These are phyloP conservation scores for Ceratobasidium papillatum DNA, from an alignment of 1,284 basidiomycete species.

Conservation along the genomic window DNA sequence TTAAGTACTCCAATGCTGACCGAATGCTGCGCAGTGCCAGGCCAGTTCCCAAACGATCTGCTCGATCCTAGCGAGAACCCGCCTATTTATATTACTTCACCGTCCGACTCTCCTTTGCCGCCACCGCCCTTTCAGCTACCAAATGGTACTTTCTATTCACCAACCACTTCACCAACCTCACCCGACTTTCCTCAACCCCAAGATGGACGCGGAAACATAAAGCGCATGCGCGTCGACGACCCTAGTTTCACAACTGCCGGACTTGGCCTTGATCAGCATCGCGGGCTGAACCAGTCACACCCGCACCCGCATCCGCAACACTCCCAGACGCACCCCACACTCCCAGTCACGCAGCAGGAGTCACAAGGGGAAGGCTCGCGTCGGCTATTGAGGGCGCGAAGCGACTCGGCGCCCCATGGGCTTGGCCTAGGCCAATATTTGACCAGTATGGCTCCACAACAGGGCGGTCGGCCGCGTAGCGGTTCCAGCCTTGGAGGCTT, in stretches of 20 bases:
- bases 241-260: neutral
- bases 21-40: constrained; percentile 58
- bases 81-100: constrained; percentile 76
- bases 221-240: constrained; percentile 29
- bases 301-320: constrained; percentile 46
- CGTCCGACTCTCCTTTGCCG: constrained; percentile 40
- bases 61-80: constrained; percentile 61
- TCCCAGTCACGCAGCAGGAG: constrained; percentile 5
- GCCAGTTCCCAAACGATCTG: constrained; percentile 68
- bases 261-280: constrained; percentile 16
- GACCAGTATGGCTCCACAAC: constrained; percentile 10
- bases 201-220: constrained; percentile 19
- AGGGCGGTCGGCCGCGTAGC: constrained; percentile 27
- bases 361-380: constrained; percentile 28
- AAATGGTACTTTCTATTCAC: constrained; percentile 29
- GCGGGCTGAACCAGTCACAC: constrained; percentile 11
- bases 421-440: constrained; percentile 51
- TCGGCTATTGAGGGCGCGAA: constrained; percentile 56
- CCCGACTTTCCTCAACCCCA: constrained; percentile 60
- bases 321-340: constrained; percentile 48
- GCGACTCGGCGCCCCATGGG: constrained; percentile 60
- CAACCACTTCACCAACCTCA: constrained; percentile 59
- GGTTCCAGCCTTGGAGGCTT: constrained; percentile 12
- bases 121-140: constrained; percentile 48
- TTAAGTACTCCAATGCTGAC: constrained; percentile 21